A percentile compares a stretch with the other conserved stretches of the same genome.
These are phyloP conservation scores for Trichoderma sp. DNA, from an alignment of 2,329 filamentous ascomycete species.

Conservation along the genomic window DNA sequence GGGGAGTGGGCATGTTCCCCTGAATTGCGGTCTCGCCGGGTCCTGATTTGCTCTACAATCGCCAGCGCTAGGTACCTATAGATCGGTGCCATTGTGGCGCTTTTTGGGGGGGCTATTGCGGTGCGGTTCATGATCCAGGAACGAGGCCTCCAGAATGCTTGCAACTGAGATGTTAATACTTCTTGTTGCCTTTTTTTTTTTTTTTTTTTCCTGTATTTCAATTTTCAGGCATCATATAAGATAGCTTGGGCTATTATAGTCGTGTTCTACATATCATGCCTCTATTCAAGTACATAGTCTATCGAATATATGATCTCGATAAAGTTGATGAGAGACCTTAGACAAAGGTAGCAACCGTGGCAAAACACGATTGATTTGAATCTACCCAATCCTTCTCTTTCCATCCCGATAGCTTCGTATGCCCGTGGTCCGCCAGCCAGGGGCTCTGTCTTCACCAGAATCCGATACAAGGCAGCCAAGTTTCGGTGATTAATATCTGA, in stretches of 20 bases:
- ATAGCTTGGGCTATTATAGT: neutral
- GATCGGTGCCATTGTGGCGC: neutral
- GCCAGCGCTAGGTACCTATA: constrained; percentile 19
- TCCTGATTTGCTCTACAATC: constrained; percentile 24
- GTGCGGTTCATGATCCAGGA: neutral
- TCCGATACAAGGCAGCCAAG: constrained; percentile 15
- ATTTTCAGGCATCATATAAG: neutral
- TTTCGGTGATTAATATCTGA: constrained; percentile 1
- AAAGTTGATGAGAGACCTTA: neutral
- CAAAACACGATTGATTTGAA: neutral
- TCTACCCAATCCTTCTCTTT: neutral
- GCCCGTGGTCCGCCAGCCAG: neutral
- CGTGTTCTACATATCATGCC: neutral
- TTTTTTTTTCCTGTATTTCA: neutral
- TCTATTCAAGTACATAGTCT: neutral
- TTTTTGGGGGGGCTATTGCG: neutral
- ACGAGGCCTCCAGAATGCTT: constrained; percentile 8
- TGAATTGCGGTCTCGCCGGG: constrained; percentile 25
- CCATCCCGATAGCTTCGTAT: neutral
- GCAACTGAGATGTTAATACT: neutral
- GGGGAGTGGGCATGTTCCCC: constrained; percentile 24
- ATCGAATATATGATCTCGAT: neutral
- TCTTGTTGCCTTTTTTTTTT: neutral
- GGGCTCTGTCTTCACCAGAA: constrained; percentile 13
- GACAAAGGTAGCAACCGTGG: neutral